Evolutionary conservation across 768 basidiomycete genomes (phyloP), one percentile per base, ranked within the genome.

Genomic region (Xerocomus spinulosus): DNA sequence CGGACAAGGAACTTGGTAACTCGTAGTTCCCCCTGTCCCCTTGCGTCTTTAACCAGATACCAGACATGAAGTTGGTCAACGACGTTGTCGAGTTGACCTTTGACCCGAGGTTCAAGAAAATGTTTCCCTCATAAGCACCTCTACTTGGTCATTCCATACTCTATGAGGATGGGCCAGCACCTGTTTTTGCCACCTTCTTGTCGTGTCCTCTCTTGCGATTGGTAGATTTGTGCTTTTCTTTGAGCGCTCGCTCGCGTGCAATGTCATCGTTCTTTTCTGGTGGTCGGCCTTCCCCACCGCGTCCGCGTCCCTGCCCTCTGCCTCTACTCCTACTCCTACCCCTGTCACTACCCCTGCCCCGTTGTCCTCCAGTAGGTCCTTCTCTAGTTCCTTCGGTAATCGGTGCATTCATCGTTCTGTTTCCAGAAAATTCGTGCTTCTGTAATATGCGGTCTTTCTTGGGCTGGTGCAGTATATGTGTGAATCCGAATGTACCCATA

Each of bases 181-280:
- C 87, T 47, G 72, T 79, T 49, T 73, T 77, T 9, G 79, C 76
- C 87, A 94, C 83, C 72, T 96, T 96, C 68, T 83, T 87, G 65
- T 93, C 93, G 59, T 90, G 87, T 0, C 90, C 93, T 44, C 87
- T 71, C 65, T 87, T 92, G 26, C 92, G 74, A 51, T 83, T 76
- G 59, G 82, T 83, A 58, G 92, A 92, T 67, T 85, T 90, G 57
- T 85, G 80, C 63, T 81, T 87, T 55, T 86, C 85, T 60, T 87
- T 90, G 72, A 77, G 80, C 2, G 87, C 80, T 36, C 84, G 74
- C 46, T 82, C 84, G 23, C 76, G 73, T 3, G 78, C 69, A 20
- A 60, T 65, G 25, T 68, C 70, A 9, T 64, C 65, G 2, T 64
- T 72, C 4, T 69, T 68, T 9, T 67, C 74, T 0, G 70, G 69